Conservation (phyloP, 108 stramenopile species). For the Pseudonitzschia pungens region DNA sequence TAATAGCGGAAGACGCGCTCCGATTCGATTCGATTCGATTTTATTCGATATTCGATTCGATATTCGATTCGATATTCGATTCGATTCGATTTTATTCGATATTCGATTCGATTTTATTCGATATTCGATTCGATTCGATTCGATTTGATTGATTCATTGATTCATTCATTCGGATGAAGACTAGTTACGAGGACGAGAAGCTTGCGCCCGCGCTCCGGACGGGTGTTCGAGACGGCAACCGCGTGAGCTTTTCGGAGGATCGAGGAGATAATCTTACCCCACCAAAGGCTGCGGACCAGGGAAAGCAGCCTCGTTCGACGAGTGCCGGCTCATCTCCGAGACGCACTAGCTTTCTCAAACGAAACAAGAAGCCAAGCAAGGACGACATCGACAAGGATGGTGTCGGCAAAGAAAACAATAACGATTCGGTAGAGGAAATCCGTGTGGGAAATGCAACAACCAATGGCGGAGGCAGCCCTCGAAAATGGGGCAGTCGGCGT, state of each 20-base stretch:
- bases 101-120: too few relatives aligned
- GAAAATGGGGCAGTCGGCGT: constrained; percentile 8
- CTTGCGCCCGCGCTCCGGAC: not conserved
- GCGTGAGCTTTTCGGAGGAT: constrained; percentile 16
- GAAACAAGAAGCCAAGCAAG: not conserved
- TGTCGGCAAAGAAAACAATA: not conserved
- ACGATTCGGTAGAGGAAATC: not conserved
- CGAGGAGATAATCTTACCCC: too few relatives aligned
- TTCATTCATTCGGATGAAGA: too few relatives aligned
- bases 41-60: too few relatives aligned
- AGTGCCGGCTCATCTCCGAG: not conserved
- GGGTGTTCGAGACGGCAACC: not conserved
- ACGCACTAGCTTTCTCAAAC: constrained; percentile 10
- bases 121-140: too few relatives aligned
- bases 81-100: too few relatives aligned
- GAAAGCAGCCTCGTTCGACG: not conserved
- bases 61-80: too few relatives aligned
- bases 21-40: too few relatives aligned
- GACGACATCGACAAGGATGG: not conserved
- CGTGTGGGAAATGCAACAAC: not conserved
- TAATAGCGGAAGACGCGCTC: too few relatives aligned
- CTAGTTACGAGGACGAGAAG: not conserved
- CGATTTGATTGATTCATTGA: too few relatives aligned
- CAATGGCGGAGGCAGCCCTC: not conserved
- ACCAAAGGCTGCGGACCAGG: not conserved